Evolutionary conservation across 1,284 basidiomycete genomes (phyloP), one percentile per base, ranked within the genome.

Genomic region (Ustilago trichophora): DNA sequence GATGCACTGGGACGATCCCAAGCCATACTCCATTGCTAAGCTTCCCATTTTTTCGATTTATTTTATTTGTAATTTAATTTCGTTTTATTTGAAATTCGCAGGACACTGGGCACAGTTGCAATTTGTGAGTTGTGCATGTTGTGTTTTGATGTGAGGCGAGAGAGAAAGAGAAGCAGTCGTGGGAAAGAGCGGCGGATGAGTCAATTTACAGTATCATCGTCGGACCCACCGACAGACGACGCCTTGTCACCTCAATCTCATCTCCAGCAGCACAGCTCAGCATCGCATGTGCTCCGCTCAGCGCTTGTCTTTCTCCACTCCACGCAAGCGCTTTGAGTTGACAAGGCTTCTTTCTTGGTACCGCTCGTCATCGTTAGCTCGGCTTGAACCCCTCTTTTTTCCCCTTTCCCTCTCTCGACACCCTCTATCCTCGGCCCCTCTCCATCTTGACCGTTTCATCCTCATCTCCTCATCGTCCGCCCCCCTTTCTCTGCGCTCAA

Each of bases 161-260:
- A 48, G 47, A 41, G 29, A 40, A 13, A 29, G 13, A 29, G 27
- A 29, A 29, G 27, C 13, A 29, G 27, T 29, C 27, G 27, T 29
- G 27, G 26, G 12, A 13, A 13, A 7, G 49, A 34, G 40, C 47
- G 47, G 47, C 47, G 40, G 47, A 49, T 49, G 47, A 40, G 41
- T 36, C 37, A 7, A 49, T 49, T 49, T 32, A 21, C 24, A 12
- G 27, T 37, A 49, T 29, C 47, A 29, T 41, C 47, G 46, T 49
- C 41, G 24, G 29, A 35, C n/a, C 36, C 47, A 49, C 36, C 47
- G 37, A 49, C 47, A 36, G n/a, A n/a, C n/a, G n/a, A n/a, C n/a
- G n/a, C n/a, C n/a, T n/a, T n/a, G n/a, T n/a, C n/a, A n/a, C n/a
- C n/a, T n/a, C n/a, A n/a, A n/a, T n/a, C n/a, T n/a, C n/a, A n/a